phyloP scores from a whole-genome alignment of 768 basidiomycete genomes.

The Panus rudis region DNA sequence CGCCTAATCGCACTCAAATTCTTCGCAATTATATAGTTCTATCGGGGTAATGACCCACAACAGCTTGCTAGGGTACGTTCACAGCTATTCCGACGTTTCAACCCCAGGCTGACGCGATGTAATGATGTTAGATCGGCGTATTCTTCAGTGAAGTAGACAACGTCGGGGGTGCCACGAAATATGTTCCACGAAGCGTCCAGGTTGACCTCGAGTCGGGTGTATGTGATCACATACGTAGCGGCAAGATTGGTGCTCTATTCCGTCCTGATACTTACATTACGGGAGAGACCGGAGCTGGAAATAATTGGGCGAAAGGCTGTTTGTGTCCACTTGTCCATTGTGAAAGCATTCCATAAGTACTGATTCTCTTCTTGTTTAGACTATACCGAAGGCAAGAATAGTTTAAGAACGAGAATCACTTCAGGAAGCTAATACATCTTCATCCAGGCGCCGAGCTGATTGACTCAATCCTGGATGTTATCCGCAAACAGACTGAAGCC shows the following conservation, averaged over 20 bases:
- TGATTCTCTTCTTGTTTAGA: slow-evolving; percentile 33
- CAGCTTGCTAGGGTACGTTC: slow-evolving; percentile 63
- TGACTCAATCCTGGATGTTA: slow-evolving; percentile 75
- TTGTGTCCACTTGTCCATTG: slow-evolving; percentile 25
- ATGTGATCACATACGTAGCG: slow-evolving; percentile 64
- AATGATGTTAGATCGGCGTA: slow-evolving; percentile 54
- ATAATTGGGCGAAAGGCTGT: slow-evolving; percentile 97
- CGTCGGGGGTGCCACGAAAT: slow-evolving; percentile 48
- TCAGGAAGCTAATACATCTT: not conserved
- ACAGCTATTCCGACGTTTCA: slow-evolving; percentile 2
- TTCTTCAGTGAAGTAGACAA: slow-evolving; percentile 71
- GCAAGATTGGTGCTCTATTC: slow-evolving; percentile 69
- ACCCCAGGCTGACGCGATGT: not conserved
- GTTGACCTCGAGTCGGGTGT: slow-evolving; percentile 89
- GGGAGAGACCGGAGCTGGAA: slow-evolving; percentile 63
- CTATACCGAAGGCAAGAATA: slow-evolving; percentile 88
- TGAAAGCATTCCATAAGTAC: slow-evolving; percentile 3
- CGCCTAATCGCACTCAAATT: not conserved
- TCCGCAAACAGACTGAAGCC: slow-evolving; percentile 72
- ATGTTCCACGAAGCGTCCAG: slow-evolving; percentile 86
- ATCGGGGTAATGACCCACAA: slow-evolving; percentile 65
- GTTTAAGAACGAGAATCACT: no score
- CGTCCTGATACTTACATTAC: slow-evolving; percentile 82
- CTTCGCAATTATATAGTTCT: slow-evolving; percentile 36
- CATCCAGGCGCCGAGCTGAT: slow-evolving; percentile 79